These are phyloP conservation scores for Pseudocercospora vitis DNA, from an alignment of 2,329 filamentous ascomycete species.

Conservation along the genomic window DNA sequence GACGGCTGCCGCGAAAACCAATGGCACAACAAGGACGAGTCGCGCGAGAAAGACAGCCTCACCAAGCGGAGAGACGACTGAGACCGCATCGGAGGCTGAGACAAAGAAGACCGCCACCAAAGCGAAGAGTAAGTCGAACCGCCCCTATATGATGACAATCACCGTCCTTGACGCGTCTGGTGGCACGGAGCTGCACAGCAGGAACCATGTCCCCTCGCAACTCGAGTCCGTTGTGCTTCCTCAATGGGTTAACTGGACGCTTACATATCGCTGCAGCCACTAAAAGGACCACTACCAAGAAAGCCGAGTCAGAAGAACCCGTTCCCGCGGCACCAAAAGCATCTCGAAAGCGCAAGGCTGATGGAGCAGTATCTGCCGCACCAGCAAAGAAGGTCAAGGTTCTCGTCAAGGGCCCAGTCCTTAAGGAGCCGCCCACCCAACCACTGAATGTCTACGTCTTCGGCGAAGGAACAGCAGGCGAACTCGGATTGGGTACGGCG, in stretches of 20 bases:
- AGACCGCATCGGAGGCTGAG: constrained; percentile 19
- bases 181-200: constrained; percentile 8
- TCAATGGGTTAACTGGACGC: constrained; percentile 18
- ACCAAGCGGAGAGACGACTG: constrained; percentile 10
- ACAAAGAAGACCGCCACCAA: constrained; percentile 19
- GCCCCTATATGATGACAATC: constrained; percentile 10
- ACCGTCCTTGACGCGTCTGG: background rate
- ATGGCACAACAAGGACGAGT: constrained; percentile 28
- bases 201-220: constrained; percentile 18
- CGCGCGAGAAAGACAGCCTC: constrained; percentile 19
- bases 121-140: constrained; percentile 22
- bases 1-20: constrained; percentile 27
- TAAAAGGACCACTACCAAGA: constrained; percentile 27
- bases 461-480: constrained; percentile 76
- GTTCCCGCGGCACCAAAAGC: constrained; percentile 18
- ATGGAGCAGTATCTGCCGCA: constrained; percentile 30
- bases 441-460: constrained; percentile 75
- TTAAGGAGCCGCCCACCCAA: constrained; percentile 65
- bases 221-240: constrained; percentile 16
- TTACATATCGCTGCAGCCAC: constrained; percentile 28
- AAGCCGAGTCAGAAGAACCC: constrained; percentile 5
- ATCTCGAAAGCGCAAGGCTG: constrained; percentile 33
- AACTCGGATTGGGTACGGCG: constrained; percentile 72
- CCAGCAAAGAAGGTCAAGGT: constrained; percentile 36
- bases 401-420: constrained; percentile 41